Percentiles rank a stretch among this genome's conserved stretches.
Conservation (phyloP, 2,329 filamentous ascomycete species). For the Monilinia aucupariae region DNA sequence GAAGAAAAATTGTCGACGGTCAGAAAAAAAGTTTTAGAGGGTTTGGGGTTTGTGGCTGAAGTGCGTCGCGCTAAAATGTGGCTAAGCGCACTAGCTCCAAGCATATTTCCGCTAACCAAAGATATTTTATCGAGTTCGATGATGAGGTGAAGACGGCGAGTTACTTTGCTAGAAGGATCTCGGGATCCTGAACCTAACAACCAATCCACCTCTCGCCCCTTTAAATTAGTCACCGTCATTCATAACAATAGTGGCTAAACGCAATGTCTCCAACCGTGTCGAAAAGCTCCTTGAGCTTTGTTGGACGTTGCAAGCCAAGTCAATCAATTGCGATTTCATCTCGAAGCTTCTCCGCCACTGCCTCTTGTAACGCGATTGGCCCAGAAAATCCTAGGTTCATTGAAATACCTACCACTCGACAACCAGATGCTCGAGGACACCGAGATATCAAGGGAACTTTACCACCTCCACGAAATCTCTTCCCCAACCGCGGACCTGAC, state of each 20-base stretch:
- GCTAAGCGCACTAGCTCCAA: conserved; percentile 18
- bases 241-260: background rate
- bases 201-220: background rate
- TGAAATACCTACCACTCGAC: conserved; percentile 70
- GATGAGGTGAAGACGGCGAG: background rate
- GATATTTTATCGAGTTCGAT: conserved; percentile 18
- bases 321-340: conserved; percentile 26
- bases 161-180: background rate
- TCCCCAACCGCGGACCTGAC: conserved; percentile 52
- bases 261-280: conserved; percentile 32
- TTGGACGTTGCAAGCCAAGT: conserved; percentile 32
- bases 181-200: background rate
- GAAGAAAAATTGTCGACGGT: conserved; percentile 24
- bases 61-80: conserved; percentile 18
- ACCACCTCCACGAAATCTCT: conserved; percentile 77
- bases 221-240: background rate
- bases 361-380: conserved; percentile 48
- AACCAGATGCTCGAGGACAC: conserved; percentile 44
- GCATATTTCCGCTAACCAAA: conserved; percentile 20
- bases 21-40: conserved; percentile 24
- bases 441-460: conserved; percentile 66
- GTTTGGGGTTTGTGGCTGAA: conserved; percentile 25
- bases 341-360: conserved; percentile 44
- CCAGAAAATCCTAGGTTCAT: conserved; percentile 88
- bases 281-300: conserved; percentile 29